Conservation (phyloP, 2,329 filamentous ascomycete genomes). For the Didymella pinodella region DNA sequence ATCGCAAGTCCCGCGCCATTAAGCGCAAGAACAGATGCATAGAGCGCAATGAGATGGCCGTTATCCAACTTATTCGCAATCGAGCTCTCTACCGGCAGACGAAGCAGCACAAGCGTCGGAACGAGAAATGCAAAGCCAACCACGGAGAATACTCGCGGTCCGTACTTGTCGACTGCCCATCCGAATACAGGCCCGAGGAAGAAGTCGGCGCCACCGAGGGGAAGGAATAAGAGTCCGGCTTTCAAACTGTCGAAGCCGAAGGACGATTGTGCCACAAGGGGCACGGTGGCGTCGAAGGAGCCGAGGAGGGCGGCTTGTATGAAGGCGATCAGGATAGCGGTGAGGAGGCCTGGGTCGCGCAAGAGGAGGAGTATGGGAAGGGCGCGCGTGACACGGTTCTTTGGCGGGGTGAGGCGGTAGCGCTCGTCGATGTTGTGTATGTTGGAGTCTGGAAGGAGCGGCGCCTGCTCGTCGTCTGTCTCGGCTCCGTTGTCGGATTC, state of each 20-base stretch:
- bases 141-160: slow-evolving; percentile 54
- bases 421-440: slow-evolving; percentile 46
- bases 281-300: slow-evolving; percentile 59
- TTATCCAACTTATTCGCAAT: slow-evolving; percentile 29
- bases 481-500: not conserved
- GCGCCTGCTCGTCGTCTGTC: slow-evolving; percentile 34
- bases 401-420: slow-evolving; percentile 53
- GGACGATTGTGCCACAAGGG: slow-evolving; percentile 53
- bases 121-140: slow-evolving; percentile 55
- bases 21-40: slow-evolving; percentile 56
- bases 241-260: slow-evolving; percentile 56
- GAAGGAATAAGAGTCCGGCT: slow-evolving; percentile 57
- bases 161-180: slow-evolving; percentile 57
- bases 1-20: slow-evolving; percentile 62
- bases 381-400: slow-evolving; percentile 50
- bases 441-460: slow-evolving; percentile 28
- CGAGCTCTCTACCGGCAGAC: slow-evolving; percentile 45
- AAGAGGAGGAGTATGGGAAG: slow-evolving; percentile 60
- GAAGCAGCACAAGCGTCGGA: slow-evolving; percentile 54
- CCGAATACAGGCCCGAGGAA: slow-evolving; percentile 58
- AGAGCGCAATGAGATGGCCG: slow-evolving; percentile 50
- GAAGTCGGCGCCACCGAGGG: slow-evolving; percentile 55
- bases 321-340: slow-evolving; percentile 45
- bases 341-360: slow-evolving; percentile 41
- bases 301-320: slow-evolving; percentile 50